These are phyloP conservation scores for Neltuma alba DNA, from an alignment of 306 rosid genomes.

Conservation along the genomic window DNA sequence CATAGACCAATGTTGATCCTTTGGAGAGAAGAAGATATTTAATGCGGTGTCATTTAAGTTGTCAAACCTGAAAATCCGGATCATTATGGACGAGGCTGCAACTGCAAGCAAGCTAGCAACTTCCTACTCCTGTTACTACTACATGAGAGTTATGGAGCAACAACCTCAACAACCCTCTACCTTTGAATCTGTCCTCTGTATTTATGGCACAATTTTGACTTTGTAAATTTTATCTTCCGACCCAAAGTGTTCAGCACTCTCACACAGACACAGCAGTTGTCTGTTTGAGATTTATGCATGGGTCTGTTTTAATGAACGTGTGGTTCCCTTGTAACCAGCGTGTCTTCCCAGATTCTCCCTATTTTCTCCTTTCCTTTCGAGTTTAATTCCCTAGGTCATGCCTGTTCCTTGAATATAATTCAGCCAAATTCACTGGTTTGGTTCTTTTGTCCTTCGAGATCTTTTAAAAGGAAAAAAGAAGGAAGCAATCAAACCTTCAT, in stretches of 20 bases:
- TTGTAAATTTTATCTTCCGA: neutral
- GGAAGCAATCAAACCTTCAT: neutral
- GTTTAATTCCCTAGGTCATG: neutral
- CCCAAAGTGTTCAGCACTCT: neutral
- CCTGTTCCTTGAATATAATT: neutral
- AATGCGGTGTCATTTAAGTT: conserved; percentile 39
- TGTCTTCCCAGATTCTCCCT: neutral
- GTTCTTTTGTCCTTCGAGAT: neutral
- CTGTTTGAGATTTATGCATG: neutral
- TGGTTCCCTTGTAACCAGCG: neutral
- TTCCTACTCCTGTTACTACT: neutral
- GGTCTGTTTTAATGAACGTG: neutral
- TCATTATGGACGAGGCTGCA: neutral
- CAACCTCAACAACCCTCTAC: conserved; percentile 12
- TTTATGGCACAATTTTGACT: neutral
- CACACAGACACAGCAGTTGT: neutral
- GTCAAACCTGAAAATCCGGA: conserved; percentile 36
- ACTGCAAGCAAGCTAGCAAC: neutral
- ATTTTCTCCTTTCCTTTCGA: neutral
- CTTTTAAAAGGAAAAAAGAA: neutral
- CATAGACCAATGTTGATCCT: conserved; percentile 38
- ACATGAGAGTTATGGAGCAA: conserved; percentile 20
- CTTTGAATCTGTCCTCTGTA: neutral
- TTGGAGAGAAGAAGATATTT: conserved; percentile 33
- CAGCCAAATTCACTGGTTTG: neutral